Evolutionary conservation across 2,329 filamentous ascomycete species (phyloP), one percentile per base, ranked within the genome.

Genomic region (Beauveria pseudobassiana): DNA sequence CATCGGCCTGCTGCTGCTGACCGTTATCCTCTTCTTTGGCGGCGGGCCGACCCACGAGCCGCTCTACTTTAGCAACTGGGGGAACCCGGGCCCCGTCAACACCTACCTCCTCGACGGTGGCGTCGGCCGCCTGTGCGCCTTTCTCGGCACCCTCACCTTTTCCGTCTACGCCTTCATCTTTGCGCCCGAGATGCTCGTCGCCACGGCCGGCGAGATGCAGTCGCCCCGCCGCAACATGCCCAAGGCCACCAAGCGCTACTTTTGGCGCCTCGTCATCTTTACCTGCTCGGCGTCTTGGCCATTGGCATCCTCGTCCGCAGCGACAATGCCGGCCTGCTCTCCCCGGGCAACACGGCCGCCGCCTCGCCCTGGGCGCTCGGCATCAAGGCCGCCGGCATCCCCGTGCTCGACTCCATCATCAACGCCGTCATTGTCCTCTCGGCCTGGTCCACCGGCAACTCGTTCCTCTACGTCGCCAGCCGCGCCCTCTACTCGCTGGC

Each of bases 321-420:
- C 55, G 69, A 71, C 26, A 69, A 73, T 40, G 40, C 63, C 1
- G 72, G 71, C 5, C 67, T 77, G 66, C 78, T 82, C 9, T 51
- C 59, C 16, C 59, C 62, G 2, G 63, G 62, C 16, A 68, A 70
- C 6, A 66, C 24, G 7, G 65, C 68, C 12, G 69, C 68, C n/a
- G 80, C 80, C 1, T 84, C 82, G 30, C 82, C 81, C 1, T 85
- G 82, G 68, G 81, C 83, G 38, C 82, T 85, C 63, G 81, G 80
- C 30, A 82, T 83, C 46, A 61, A 62, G 14, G 59, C 64, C 45
- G 77, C 78, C 1, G 77, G 77, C 1, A 81, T 81, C 57, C 70
- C 72, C 6, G 75, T 71, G 0, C 71, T 81, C 12, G 72, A 74
- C 58, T 71, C 71, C 52, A 78, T 85, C 62, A 77, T 84, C 72